Evolutionary conservation across 768 basidiomycete genomes (phyloP), one percentile per base, ranked within the genome.

Genomic region (Termitomyces sp.): DNA sequence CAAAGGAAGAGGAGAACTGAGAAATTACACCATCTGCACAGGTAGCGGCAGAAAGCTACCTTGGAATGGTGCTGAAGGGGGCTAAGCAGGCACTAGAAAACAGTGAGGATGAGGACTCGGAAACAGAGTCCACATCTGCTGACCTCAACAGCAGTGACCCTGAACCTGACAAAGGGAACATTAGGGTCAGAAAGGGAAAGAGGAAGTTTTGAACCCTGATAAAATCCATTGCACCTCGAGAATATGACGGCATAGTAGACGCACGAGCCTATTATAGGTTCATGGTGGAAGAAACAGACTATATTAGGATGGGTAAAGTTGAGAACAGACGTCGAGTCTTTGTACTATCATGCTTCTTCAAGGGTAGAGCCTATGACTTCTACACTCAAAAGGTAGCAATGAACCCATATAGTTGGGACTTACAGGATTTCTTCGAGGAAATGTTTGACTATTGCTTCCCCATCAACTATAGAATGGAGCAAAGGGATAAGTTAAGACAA

Each of bases 371-470:
- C 0, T 66, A 67, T 43, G 58, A 70, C 12, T 73, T 70, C 38
- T 76, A 73, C 39, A 60, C 63, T 0, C 56, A 63, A n/a, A 59
- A 65, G 13, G 69, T 75, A 0, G 58, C 71, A 0, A 46, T 54
- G 1, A 63, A 64, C 5, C 52, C 62, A 0, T 52, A 64, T 3
- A 35, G 60, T 0, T 76, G 72, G 71, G 55, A 27, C 0, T 29
- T 75, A 0, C 32, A 57, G 10, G 23, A 61, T 1, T 74, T 75
- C 53, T 73, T 72, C 49, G 22, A 51, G 3, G 66, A 63, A 27
- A 15, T 76, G n/a, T 74, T 72, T 50, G 62, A 74, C 20, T 70
- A 70, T 23, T 73, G 73, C 29, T 76, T 76, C 59, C 73, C 73
- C 0, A 45, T 64, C 0, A 60, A 71, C 35, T 74, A 64, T 41